Conservation (phyloP, 805 yeast genomes). For the Dipodascus geniculatus region DNA sequence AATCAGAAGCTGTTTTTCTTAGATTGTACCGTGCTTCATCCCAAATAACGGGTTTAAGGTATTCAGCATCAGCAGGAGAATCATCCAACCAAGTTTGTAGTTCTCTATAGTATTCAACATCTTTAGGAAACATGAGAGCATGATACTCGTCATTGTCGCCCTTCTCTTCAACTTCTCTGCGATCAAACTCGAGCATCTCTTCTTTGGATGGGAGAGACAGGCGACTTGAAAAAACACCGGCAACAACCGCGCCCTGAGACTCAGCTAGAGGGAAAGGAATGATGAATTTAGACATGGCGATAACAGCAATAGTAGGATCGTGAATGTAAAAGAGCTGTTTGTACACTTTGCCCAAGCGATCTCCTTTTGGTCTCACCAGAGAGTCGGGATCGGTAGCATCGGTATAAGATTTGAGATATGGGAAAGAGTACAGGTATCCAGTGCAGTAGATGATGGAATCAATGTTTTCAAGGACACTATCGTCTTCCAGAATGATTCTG, state of each 20-base stretch:
- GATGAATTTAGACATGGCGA: slow-evolving; percentile 38
- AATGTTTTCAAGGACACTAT: slow-evolving; percentile 33
- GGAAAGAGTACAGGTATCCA: slow-evolving; percentile 58
- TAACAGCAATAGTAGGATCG: slow-evolving; percentile 53
- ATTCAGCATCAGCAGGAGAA: slow-evolving; percentile 23
- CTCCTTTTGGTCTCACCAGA: slow-evolving; percentile 36
- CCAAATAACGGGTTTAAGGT: slow-evolving; percentile 44
- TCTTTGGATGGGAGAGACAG: slow-evolving; percentile 36
- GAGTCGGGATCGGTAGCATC: slow-evolving; percentile 12
- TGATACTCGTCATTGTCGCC: slow-evolving; percentile 43
- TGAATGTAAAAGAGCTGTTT: slow-evolving; percentile 44
- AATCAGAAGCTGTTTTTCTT: slow-evolving; percentile 9
- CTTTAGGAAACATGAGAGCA: slow-evolving; percentile 42
- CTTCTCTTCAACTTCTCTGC: slow-evolving; percentile 27
- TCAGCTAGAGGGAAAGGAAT: slow-evolving; percentile 29
- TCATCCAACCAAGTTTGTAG: slow-evolving; percentile 25
- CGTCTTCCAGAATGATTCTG: slow-evolving; percentile 38
- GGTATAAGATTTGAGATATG: slow-evolving; percentile 37
- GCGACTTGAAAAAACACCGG: slow-evolving; percentile 49
- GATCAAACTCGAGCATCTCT: slow-evolving; percentile 37
- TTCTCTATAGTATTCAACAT: slow-evolving; percentile 44
- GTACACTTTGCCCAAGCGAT: slow-evolving; percentile 41
- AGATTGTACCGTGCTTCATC: slow-evolving; percentile 24
- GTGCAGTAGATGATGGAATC: slow-evolving; percentile 61
- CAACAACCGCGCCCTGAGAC: slow-evolving; percentile 53